Base-by-base conservation (phyloP, 768 basidiomycete genomes). In the Termitomyces heimii region DNA sequence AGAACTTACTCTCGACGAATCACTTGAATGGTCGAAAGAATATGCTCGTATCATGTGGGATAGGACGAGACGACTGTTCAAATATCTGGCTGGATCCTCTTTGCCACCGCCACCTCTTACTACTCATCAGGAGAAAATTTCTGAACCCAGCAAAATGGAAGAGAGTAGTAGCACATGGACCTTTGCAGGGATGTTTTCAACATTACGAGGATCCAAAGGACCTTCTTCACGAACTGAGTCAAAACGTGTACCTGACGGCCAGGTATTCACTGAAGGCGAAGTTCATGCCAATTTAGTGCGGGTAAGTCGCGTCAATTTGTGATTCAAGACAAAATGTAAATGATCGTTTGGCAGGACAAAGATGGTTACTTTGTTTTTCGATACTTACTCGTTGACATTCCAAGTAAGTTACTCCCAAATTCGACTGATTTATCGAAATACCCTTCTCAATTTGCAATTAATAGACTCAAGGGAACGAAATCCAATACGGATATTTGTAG, bases 321-420 rank as follows among this genome's bases (percentile, higher is more conserved):
- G 54, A 46, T 45, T 39, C 46, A 26, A 45, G 20, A 20, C 18
- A 28, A 20, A 55, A 24, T 55, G 14, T 20, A 32, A 31, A 34
- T 43, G 20, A 57, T 16, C 32, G 58, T 37, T 28, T 45, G 48
- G 14, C 66, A 92, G 89, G 87, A 90, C 60, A 81, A 82, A 49
- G 81, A 86, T 52, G 90, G 89, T 8, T 84, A 87, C 66, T 93
- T 89, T 67, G 81, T 85, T 56, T 88, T 88, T 69, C 80, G 85
- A 50, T 91, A 91, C 68, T 76, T 92, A 49, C 76, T 91, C 44
- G 78, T 92, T 42, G 89, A 92, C 70, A 79, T 92, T 56, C 90
- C 90, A 34, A 84, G 89, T 92, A 70, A 59, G 87, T 75, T 48
- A 63, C 48, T 67, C 64, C 63, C 13, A 69, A 68, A 32, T 66